phyloP scores from a whole-genome alignment of 148 eudicot species.

The Euryodendron excelsum region DNA sequence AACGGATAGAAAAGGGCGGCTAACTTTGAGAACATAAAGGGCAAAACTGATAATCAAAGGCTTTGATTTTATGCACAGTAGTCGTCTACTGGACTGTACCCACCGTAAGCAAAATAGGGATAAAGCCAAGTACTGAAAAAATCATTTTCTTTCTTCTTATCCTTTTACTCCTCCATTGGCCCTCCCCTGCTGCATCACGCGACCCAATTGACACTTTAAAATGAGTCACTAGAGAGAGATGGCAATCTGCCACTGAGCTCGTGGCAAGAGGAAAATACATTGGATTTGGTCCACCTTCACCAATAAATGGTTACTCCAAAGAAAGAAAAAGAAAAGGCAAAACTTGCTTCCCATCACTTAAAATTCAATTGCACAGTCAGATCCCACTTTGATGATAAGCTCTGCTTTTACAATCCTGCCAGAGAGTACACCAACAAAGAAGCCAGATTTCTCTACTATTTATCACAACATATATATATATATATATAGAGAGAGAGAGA shows the following conservation, averaged over 20 bases:
- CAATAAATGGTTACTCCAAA: slow-evolving; percentile 19
- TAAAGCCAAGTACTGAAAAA: background rate
- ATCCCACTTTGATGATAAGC: slow-evolving; percentile 33
- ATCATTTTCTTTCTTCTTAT: too few relatives aligned
- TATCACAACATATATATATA: too few relatives aligned
- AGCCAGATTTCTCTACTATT: background rate
- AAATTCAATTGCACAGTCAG: slow-evolving; percentile 33
- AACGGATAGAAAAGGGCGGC: background rate
- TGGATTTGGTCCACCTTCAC: slow-evolving; percentile 32
- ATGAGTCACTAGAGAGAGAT: background rate
- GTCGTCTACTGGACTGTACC: background rate
- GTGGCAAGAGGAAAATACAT: background rate
- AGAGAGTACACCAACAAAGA: slow-evolving; percentile 7
- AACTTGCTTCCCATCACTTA: slow-evolving; percentile 22
- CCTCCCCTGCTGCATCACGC: background rate
- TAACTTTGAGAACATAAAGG: background rate
- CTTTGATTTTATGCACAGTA: background rate
- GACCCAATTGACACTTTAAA: background rate
- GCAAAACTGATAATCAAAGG: slow-evolving; percentile 13
- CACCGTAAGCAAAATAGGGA: slow-evolving; percentile 14
- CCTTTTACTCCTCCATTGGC: background rate
- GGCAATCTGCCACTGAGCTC: too few relatives aligned
- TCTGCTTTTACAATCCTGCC: slow-evolving; percentile 14
- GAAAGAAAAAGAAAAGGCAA: slow-evolving; percentile 1
- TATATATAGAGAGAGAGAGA: background rate